These are phyloP conservation scores for Pleomassaria siparia DNA, from an alignment of 2,329 filamentous ascomycete genomes.

Conservation along the genomic window DNA sequence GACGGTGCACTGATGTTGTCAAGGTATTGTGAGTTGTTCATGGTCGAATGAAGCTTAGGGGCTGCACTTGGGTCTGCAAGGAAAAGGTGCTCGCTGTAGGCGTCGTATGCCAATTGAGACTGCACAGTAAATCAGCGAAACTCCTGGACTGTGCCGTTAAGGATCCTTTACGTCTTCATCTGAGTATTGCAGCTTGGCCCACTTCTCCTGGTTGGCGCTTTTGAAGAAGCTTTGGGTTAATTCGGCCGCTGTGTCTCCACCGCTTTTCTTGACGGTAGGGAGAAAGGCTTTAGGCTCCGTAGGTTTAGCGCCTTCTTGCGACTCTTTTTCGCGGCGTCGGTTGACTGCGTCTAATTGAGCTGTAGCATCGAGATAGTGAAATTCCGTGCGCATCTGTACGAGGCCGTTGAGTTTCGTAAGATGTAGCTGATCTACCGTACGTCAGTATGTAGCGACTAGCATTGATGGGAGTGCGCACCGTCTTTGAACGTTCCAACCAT, in stretches of 20 bases:
- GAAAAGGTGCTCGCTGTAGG: slow-evolving; percentile 74
- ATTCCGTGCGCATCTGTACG: slow-evolving; percentile 86
- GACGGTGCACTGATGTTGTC: slow-evolving; percentile 45
- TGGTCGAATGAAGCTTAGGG: slow-evolving; percentile 55
- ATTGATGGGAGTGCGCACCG: slow-evolving; percentile 55
- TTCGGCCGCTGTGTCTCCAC: slow-evolving; percentile 66
- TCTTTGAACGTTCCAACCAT: slow-evolving; percentile 91
- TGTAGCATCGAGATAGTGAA: slow-evolving; percentile 87
- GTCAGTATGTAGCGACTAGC: slow-evolving; percentile 8
- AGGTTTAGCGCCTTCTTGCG: slow-evolving; percentile 45
- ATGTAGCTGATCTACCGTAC: slow-evolving; percentile 71
- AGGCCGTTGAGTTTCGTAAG: slow-evolving; percentile 81
- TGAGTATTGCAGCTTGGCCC: slow-evolving; percentile 76
- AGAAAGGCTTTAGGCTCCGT: slow-evolving; percentile 74
- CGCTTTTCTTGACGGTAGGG: slow-evolving; percentile 79
- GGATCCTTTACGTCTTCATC: slow-evolving; percentile 66
- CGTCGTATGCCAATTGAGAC: slow-evolving; percentile 70
- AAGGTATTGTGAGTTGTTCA: slow-evolving; percentile 62
- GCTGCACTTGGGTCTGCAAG: slow-evolving; percentile 48
- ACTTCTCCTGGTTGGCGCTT: slow-evolving; percentile 77
- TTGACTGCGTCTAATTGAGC: slow-evolving; percentile 67
- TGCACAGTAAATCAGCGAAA: slow-evolving; percentile 17
- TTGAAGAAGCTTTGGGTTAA: slow-evolving; percentile 77
- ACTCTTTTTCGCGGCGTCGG: slow-evolving; percentile 48
- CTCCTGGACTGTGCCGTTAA: not conserved